These are phyloP conservation scores for Phytomonas francai DNA, from an alignment of 208 protist genomes.

Conservation along the genomic window DNA sequence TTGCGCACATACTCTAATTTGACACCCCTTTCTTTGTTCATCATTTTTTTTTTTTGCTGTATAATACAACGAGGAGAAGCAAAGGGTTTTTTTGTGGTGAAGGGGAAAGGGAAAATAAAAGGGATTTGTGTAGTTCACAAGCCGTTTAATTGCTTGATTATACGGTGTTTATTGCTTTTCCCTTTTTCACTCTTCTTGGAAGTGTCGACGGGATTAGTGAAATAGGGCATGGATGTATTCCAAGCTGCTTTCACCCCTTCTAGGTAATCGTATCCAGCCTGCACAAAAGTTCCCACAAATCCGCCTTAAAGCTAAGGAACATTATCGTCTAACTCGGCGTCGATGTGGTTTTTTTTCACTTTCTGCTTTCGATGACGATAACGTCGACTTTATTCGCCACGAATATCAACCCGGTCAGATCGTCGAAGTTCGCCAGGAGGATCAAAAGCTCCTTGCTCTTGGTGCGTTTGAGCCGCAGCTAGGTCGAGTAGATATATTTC, in stretches of 20 bases:
- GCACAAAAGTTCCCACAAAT: conserved; percentile 78
- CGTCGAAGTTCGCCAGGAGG: conserved; percentile 58
- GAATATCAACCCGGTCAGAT: conserved; percentile 51
- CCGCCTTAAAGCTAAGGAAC: conserved; percentile 31
- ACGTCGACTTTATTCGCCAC: conserved; percentile 37
- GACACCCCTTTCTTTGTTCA: too few relatives aligned
- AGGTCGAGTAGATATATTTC: conserved; percentile 66
- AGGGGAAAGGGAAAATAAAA: too few relatives aligned
- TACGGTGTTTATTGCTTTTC: neutral
- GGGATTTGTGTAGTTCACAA: too few relatives aligned
- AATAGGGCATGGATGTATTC: conserved; percentile 33
- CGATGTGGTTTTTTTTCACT: too few relatives aligned
- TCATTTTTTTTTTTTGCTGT: too few relatives aligned
- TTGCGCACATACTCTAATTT: too few relatives aligned
- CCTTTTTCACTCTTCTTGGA: conserved; percentile 9
- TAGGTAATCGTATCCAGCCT: conserved; percentile 36
- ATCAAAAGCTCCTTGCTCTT: conserved; percentile 47
- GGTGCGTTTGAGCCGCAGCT: conserved; percentile 75
- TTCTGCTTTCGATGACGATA: conserved; percentile 53
- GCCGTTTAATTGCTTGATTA: too few relatives aligned
- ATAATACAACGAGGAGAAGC: too few relatives aligned
- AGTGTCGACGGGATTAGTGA: neutral
- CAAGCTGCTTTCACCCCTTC: conserved; percentile 56
- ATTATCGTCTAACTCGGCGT: conserved; percentile 35
- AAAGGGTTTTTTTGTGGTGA: too few relatives aligned